Percentiles rank a stretch among this genome's conserved stretches.
Evolutionary conservation across 495 filamentous ascomycete species (phyloP).

Genomic region (Penicillium fimorum): DNA sequence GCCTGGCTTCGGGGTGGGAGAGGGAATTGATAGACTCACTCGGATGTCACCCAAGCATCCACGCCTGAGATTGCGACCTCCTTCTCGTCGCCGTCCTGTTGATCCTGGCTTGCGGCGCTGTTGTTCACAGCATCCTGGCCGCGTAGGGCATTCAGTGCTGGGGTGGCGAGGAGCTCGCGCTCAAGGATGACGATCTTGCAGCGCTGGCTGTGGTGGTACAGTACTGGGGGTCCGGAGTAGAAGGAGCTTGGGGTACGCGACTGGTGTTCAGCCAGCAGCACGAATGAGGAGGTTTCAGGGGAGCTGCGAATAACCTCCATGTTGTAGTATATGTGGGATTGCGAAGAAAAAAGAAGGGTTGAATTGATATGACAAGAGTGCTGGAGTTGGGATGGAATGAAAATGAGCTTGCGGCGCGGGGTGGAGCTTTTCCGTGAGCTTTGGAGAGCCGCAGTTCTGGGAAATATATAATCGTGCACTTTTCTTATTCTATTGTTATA

Average conservation of each 20-base stretch:
- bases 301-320: conserved; percentile 52
- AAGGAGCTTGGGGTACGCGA: conserved; percentile 82
- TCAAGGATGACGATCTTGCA: conserved; percentile 58
- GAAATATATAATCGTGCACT: too few relatives aligned
- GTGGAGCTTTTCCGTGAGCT: conserved; percentile 9
- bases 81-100: conserved; percentile 37
- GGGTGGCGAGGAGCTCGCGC: conserved; percentile 37
- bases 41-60: conserved; percentile 75
- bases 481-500: too few relatives aligned
- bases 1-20: neutral
- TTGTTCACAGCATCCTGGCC: conserved; percentile 19
- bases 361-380: neutral
- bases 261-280: conserved; percentile 73
- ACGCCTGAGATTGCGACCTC: conserved; percentile 51
- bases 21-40: conserved; percentile 48
- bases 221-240: conserved; percentile 72
- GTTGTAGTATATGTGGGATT: conserved; percentile 3
- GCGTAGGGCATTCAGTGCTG: conserved; percentile 33
- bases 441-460: too few relatives aligned
- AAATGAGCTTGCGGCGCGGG: conserved; percentile 8
- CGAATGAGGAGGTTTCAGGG: conserved; percentile 60
- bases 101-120: conserved; percentile 9
- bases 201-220: conserved; percentile 67
- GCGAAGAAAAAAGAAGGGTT: neutral
- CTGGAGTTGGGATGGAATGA: neutral